These are phyloP conservation scores for Periconia sp. DNA, from an alignment of 2,329 filamentous ascomycete genomes.

Conservation along the genomic window DNA sequence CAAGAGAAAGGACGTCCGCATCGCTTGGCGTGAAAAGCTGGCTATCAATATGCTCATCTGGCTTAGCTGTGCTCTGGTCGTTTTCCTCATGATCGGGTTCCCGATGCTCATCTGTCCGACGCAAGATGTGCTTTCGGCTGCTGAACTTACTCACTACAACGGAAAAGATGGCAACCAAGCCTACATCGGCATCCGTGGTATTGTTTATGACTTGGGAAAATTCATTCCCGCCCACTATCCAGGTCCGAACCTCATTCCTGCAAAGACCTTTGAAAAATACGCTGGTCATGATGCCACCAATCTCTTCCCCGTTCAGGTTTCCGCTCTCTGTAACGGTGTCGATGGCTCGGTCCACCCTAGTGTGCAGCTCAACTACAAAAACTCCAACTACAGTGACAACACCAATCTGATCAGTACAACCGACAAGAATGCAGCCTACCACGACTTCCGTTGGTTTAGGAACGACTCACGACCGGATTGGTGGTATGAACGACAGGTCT, in stretches of 20 bases:
- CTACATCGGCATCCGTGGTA: constrained; percentile 81
- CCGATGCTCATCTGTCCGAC: constrained; percentile 86
- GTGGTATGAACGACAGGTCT: constrained; percentile 86
- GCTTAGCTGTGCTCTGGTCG: constrained; percentile 73
- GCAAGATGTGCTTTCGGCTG: constrained; percentile 80
- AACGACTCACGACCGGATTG: constrained; percentile 85
- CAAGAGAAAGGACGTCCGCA: constrained; percentile 86
- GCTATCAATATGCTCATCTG: constrained; percentile 98
- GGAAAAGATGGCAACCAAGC: constrained; percentile 67
- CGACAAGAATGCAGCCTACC: constrained; percentile 78
- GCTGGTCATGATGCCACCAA: constrained; percentile 83
- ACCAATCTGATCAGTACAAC: constrained; percentile 64
- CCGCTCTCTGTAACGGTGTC: constrained; percentile 80
- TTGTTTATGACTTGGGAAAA: constrained; percentile 78
- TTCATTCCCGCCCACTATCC: constrained; percentile 83
- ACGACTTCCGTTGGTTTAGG: constrained; percentile 86
- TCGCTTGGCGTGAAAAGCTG: constrained; percentile 95
- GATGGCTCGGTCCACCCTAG: constrained; percentile 67
- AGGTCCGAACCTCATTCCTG: constrained; percentile 53
- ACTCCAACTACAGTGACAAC: constrained; percentile 71
- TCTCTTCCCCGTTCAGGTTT: constrained; percentile 93
- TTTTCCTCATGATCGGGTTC: constrained; percentile 90
- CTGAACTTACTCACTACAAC: constrained; percentile 73
- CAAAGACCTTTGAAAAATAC: constrained; percentile 72
- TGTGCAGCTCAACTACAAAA: constrained; percentile 83